These are phyloP conservation scores for Neurospora sp. DNA, from an alignment of 495 filamentous ascomycete genomes.

Conservation along the genomic window DNA sequence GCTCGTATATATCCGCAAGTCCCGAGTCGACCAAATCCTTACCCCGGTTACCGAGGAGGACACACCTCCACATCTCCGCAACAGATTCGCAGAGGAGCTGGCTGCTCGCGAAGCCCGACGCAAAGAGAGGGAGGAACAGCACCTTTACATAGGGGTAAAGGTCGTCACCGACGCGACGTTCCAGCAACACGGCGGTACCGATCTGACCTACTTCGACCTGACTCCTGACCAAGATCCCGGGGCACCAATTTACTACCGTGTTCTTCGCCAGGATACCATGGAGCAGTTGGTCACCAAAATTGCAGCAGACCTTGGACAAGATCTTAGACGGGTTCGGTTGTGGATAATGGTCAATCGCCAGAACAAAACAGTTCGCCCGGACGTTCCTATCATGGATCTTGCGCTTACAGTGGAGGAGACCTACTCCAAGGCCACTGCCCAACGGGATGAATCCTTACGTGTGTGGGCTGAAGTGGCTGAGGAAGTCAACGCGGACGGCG, in stretches of 20 bases:
- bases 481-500: slow-evolving; percentile 50
- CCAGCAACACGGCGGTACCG: slow-evolving; percentile 70
- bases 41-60: slow-evolving; percentile 63
- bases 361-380: slow-evolving; percentile 90
- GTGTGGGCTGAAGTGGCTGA: slow-evolving; percentile 77
- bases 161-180: slow-evolving; percentile 74
- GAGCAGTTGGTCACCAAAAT: slow-evolving; percentile 59
- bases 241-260: slow-evolving; percentile 54
- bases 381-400: slow-evolving; percentile 67
- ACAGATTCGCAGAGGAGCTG: slow-evolving; percentile 69
- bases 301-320: slow-evolving; percentile 55
- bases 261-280: slow-evolving; percentile 63
- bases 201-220: slow-evolving; percentile 63
- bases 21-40: slow-evolving; percentile 68
- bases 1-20: slow-evolving; percentile 94
- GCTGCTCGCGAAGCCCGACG: slow-evolving; percentile 57
- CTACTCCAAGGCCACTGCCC: slow-evolving; percentile 46
- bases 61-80: slow-evolving; percentile 75
- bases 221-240: slow-evolving; percentile 43
- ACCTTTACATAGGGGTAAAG: slow-evolving; percentile 76
- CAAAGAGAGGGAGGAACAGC: slow-evolving; percentile 87
- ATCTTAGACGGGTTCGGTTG: slow-evolving; percentile 58
- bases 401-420: slow-evolving; percentile 80
- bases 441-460: slow-evolving; percentile 60
- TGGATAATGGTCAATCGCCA: slow-evolving; percentile 99